Conservation (phyloP, 225 moss, liverwort and hornwort species). For the Physcomitrium patens region DNA sequence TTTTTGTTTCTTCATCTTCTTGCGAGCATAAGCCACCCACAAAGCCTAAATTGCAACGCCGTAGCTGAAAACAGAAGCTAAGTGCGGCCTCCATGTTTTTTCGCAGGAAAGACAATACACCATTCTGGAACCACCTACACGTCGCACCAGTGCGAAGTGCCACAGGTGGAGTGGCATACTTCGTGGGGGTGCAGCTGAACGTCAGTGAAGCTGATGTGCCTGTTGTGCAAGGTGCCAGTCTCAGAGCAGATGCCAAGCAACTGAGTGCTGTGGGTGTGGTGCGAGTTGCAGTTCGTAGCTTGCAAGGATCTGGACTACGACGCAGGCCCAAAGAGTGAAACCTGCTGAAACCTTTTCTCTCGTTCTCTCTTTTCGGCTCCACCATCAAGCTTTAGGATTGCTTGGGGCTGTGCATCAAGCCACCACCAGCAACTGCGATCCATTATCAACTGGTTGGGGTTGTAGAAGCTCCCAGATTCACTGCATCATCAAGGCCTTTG, state of each 20-base stretch:
- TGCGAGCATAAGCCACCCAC: too few relatives aligned
- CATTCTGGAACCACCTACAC: constrained; percentile 80
- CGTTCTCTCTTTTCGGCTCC: too few relatives aligned
- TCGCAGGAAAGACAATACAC: constrained; percentile 73
- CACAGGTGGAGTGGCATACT: constrained; percentile 71
- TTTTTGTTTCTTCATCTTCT: neutral
- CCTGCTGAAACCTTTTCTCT: too few relatives aligned
- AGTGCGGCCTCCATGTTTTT: neutral
- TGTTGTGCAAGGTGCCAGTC: constrained; percentile 43
- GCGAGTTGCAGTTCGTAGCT: constrained; percentile 81
- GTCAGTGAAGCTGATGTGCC: constrained; percentile 37
- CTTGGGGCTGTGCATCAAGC: too few relatives aligned
- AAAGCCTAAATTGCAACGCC: too few relatives aligned
- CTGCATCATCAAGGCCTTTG: too few relatives aligned
- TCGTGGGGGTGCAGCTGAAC: constrained; percentile 81
- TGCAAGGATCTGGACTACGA: constrained; percentile 78
- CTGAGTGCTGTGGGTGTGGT: constrained; percentile 72
- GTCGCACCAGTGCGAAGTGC: constrained; percentile 68
- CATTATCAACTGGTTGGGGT: too few relatives aligned
- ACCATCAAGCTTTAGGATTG: too few relatives aligned
- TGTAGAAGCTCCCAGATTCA: too few relatives aligned
- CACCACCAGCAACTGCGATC: too few relatives aligned
- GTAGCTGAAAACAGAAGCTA: neutral
- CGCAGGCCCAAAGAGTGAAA: constrained; percentile 18
- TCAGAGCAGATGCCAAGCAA: constrained; percentile 63